Base-by-base conservation (phyloP, 192 early-diverging fungal species). In the Entomortierella parvispora region DNA sequence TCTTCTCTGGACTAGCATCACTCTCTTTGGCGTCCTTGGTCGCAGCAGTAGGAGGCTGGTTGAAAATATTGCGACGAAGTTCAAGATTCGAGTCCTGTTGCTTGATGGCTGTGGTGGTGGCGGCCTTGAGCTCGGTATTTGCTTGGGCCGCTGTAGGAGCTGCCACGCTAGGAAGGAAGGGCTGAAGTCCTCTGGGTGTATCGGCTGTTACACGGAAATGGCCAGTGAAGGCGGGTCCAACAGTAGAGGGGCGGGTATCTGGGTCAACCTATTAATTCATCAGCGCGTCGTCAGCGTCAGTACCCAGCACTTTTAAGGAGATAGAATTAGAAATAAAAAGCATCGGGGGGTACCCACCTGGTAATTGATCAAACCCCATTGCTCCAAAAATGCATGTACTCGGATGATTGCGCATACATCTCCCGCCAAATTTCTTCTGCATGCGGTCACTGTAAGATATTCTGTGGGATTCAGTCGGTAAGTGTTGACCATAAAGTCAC, bases 281-380 rank as follows among this genome's bases (percentile, higher is more conserved):
- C n/a, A n/a, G n/a, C n/a, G n/a, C n/a, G n/a, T n/a, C n/a, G n/a
- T n/a, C n/a, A n/a, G n/a, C n/a, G n/a, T n/a, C n/a, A n/a, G n/a
- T n/a, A n/a, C n/a, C n/a, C n/a, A n/a, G n/a, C n/a, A n/a, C n/a
- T n/a, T n/a, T n/a, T n/a, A n/a, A n/a, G n/a, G n/a, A n/a, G n/a
- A 48, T 34, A 58, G 28, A 17, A 59, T 17, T 8, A 32, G 43
- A 18, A 68, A 43, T 46, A 20, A 20, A 81, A 29, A 26, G 9
- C 4, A 11, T 45, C 40, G n/a, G 18, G 11, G 22, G 29, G 18
- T 32, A 2, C 32, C 43, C 80, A 94, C 93, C 86, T 99, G 95
- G 80, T 97, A 96, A 82, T 99, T 99, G 67, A 99, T 96, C 45
- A 99, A 82, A 10, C 98, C 98, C 98, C 98, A 99, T 78, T 99